phyloP scores from a whole-genome alignment of 2,329 filamentous ascomycete species.

The Tolypocladium amazonense region DNA sequence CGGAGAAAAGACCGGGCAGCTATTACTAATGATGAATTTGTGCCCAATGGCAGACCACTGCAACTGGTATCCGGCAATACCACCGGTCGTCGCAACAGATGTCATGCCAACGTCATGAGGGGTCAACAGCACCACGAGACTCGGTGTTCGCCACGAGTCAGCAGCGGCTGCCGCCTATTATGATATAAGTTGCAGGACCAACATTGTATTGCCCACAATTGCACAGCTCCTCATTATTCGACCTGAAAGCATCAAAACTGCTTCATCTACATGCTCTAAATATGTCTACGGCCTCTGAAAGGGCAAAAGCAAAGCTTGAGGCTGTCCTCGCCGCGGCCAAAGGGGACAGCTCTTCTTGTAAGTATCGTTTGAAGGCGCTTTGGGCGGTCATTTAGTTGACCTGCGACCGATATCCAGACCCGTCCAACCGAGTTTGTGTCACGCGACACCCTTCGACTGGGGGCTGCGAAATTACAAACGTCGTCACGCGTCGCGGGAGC shows the following conservation, averaged over 20 bases:
- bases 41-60: not conserved
- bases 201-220: not conserved
- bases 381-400: not conserved
- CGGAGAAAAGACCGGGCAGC: not conserved
- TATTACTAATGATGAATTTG: not conserved
- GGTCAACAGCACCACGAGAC: not conserved
- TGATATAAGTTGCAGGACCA: not conserved
- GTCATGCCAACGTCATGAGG: not conserved
- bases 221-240: not conserved
- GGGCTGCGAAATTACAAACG: not conserved
- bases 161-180: not conserved
- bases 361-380: not conserved
- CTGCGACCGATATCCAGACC: not conserved
- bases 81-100: not conserved
- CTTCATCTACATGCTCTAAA: not conserved
- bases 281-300: not conserved
- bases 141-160: not conserved
- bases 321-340: not conserved
- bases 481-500: not conserved
- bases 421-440: not conserved
- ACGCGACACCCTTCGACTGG: not conserved
- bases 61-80: too few relatives aligned
- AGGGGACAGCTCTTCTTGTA: not conserved
- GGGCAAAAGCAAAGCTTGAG: not conserved
- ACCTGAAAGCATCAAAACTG: not conserved